Percentiles rank a stretch among this genome's conserved stretches.
phyloP scores from a whole-genome alignment of 1,284 basidiomycete species.

The Cutaneotrichosporon dermatis region DNA sequence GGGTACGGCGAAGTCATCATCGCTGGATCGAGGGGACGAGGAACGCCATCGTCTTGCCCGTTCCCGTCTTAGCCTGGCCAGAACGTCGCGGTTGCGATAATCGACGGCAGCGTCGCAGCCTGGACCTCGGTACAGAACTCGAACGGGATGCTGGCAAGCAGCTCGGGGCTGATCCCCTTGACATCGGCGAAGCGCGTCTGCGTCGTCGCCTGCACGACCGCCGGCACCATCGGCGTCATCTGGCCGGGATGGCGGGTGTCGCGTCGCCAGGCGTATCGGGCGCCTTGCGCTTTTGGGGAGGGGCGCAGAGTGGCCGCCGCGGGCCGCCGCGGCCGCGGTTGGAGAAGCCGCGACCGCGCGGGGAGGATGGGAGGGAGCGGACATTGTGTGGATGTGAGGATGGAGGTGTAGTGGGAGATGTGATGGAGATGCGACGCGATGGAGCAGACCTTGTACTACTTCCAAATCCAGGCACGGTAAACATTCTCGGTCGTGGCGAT shows the following conservation, averaged over 20 bases:
- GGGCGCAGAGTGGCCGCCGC: background rate
- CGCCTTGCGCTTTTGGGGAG: background rate
- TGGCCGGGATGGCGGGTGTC: constrained; percentile 8
- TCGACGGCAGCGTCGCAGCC: constrained; percentile 51
- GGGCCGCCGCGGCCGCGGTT: background rate
- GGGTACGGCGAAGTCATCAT: constrained; percentile 34
- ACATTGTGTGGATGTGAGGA: background rate
- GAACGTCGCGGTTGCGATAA: constrained; percentile 49
- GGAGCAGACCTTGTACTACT: too few species aligned
- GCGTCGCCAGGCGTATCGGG: background rate
- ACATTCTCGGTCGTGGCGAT: too few species aligned
- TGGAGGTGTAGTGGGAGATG: background rate
- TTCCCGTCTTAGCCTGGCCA: constrained; percentile 57
- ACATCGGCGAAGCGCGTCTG: constrained; percentile 25
- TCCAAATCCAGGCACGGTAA: too few species aligned
- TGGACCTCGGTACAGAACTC: constrained; percentile 51
- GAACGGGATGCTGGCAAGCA: constrained; percentile 41
- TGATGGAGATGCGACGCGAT: background rate
- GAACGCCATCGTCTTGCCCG: constrained; percentile 56
- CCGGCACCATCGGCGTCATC: constrained; percentile 10
- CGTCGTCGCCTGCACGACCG: constrained; percentile 11
- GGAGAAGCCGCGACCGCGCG: background rate
- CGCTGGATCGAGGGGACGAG: constrained; percentile 52
- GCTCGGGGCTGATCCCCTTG: constrained; percentile 17
- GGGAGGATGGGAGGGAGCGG: background rate